Percentiles rank a stretch among this genome's conserved stretches.
Evolutionary conservation across 2,329 filamentous ascomycete genomes (phyloP).

Genomic region (Basipetospora sp.): DNA sequence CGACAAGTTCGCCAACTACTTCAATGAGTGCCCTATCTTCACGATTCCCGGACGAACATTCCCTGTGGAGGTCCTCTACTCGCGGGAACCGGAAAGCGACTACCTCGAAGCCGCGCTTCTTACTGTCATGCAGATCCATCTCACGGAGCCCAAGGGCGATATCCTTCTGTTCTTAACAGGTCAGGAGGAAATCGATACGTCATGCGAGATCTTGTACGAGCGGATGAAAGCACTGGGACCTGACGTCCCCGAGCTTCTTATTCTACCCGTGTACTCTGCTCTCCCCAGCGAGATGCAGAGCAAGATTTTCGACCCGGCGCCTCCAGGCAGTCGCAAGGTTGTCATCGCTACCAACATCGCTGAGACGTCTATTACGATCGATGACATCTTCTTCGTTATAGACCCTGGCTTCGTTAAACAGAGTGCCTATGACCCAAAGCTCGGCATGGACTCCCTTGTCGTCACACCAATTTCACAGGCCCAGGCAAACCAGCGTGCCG

Average conservation of each 20-base stretch:
- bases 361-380: conserved; percentile 94
- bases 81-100: conserved; percentile 83
- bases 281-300: conserved; percentile 88
- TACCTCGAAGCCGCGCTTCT: conserved; percentile 89
- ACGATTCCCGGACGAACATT: conserved; percentile 90
- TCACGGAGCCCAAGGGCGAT: conserved; percentile 82
- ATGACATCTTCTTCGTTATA: conserved; percentile 93
- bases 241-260: conserved; percentile 77
- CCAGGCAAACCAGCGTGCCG: conserved; percentile 85
- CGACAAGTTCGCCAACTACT: conserved; percentile 93
- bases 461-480: conserved; percentile 95
- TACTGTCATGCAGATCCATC: conserved; percentile 95
- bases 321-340: conserved; percentile 73
- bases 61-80: conserved; percentile 93
- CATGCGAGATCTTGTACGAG: conserved; percentile 82
- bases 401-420: conserved; percentile 97
- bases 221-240: conserved; percentile 91
- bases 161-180: conserved; percentile 95
- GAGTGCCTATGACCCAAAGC: conserved; percentile 88
- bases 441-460: conserved; percentile 92
- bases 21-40: conserved; percentile 90
- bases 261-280: conserved; percentile 90
- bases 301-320: conserved; percentile 84
- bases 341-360: conserved; percentile 98
- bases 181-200: conserved; percentile 93